Base-by-base conservation (phyloP, 208 protist genomes). In the Leishmania tarentolae region DNA sequence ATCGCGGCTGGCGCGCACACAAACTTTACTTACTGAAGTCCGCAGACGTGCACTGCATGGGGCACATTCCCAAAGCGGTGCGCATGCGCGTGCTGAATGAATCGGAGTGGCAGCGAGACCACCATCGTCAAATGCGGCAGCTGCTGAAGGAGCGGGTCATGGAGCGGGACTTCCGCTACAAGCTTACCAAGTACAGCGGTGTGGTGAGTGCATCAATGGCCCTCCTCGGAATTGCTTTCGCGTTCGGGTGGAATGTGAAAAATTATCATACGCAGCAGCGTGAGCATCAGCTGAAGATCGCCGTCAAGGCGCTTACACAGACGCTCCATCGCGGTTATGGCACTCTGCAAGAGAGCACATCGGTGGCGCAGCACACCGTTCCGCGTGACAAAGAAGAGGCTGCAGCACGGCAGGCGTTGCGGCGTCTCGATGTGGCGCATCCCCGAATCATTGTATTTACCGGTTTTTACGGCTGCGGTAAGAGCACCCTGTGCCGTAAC, bases 1-100 rank as follows among this genome's bases (percentile, higher is more conserved):
- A 93, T 65, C 90, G 93, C 47, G 92, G 93, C 6, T 97, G 94
- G 94, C 85, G 93, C 17, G 88, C 90, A 56, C 89, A 95, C 56
- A 92, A 90, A 75, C 80, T 97, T 47, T 96, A 97, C 73, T 78
- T 96, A 31, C 86, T 97, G 50, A 90, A 94, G 76, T 89, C 84
- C 66, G 80, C 80, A 24, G 94, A 97, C 79, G 89, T 97, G 35
- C 77, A 92, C 86, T 87, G 89, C 87, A 86, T 91, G 83, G 83
- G 84, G n/a, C 87, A 87, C 80, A 85, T 95, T 42, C 82, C 89
- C 0, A 90, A 91, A 57, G 85, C 72, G 7, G 86, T 92, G 71
- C 91, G 91, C 3, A 91, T 92, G 84, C 86, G 88, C 63, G 86
- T 93, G 46, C 78, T 95, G 72, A 90, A 93, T 53, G 89, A 90